phyloP scores from a whole-genome alignment of 768 basidiomycete genomes.

The Boletus subparvulus region DNA sequence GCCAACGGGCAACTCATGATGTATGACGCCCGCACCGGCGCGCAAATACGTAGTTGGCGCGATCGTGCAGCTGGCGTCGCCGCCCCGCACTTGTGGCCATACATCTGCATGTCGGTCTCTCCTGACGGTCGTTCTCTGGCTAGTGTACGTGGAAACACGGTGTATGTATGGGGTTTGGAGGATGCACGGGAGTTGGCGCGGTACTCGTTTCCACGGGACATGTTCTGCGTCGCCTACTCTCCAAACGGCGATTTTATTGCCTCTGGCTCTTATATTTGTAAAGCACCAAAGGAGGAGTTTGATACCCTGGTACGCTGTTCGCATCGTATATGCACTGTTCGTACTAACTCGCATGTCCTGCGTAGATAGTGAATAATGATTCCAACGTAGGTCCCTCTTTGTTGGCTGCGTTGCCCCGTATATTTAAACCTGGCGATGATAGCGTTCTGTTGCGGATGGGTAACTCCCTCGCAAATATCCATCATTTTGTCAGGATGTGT shows the following conservation, averaged over 20 bases:
- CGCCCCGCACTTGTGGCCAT: constrained; percentile 19
- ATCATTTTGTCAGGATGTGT: constrained; percentile 1
- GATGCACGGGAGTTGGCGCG: constrained; percentile 13
- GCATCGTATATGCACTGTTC: not conserved
- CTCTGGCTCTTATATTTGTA: constrained; percentile 17
- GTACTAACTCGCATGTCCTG: not conserved
- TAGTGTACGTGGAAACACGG: constrained; percentile 19
- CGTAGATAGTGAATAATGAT: constrained; percentile 3
- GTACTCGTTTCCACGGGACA: constrained; percentile 23
- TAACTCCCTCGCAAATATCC: not conserved
- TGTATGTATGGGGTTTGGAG: constrained; percentile 21
- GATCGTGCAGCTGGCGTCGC: constrained; percentile 1
- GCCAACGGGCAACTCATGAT: constrained; percentile 25
- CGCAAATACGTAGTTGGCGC: constrained; percentile 22
- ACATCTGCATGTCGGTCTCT: constrained; percentile 26
- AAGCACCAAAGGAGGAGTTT: constrained; percentile 3
- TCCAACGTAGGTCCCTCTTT: constrained; percentile 7
- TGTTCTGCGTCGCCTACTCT: constrained; percentile 25
- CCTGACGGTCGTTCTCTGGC: constrained; percentile 16
- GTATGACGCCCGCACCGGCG: constrained; percentile 20
- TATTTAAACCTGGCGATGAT: not conserved
- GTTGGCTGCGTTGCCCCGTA: not conserved
- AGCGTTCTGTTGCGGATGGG: not conserved
- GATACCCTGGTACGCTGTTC: constrained; percentile 10
- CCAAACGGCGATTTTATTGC: constrained; percentile 21